A percentile compares a stretch with the other conserved stretches of the same genome.
These are phyloP conservation scores for Rubus idaeus DNA, from an alignment of 306 rosid genomes.

Conservation along the genomic window DNA sequence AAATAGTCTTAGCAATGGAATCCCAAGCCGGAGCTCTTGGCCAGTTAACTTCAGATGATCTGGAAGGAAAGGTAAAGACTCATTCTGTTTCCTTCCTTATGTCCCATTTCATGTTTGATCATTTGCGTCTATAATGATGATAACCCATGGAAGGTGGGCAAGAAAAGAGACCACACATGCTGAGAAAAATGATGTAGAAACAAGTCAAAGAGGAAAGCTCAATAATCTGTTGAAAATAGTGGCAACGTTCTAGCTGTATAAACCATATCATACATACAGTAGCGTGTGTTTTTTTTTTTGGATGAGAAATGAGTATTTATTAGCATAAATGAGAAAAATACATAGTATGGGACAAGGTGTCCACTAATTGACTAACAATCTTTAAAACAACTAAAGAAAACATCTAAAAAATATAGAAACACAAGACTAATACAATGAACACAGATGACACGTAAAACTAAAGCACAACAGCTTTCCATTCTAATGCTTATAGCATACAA, in stretches of 20 bases:
- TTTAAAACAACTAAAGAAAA: no score
- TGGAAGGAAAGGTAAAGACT: constrained; percentile 77
- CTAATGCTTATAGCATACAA: background rate
- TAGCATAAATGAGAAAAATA: background rate
- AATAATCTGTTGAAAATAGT: background rate
- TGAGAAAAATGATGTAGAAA: background rate
- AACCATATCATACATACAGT: no score
- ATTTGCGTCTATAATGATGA: background rate
- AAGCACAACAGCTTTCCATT: no score
- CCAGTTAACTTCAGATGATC: constrained; percentile 84
- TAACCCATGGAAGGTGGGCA: background rate
- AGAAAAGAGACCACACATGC: background rate
- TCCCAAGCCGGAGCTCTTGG: constrained; percentile 97
- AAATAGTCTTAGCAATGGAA: constrained; percentile 86
- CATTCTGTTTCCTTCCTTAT: background rate
- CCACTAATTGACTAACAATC: no score
- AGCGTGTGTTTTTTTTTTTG: no score
- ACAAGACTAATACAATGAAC: no score
- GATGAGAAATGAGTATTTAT: no score
- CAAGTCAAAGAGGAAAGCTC: background rate
- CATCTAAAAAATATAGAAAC: no score
- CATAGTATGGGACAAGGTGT: background rate
- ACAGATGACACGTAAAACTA: no score
- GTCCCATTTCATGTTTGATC: background rate
- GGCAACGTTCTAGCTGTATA: no score